Evolutionary conservation across 2,329 filamentous ascomycete species (phyloP).

Genomic region (Nothophaeocryptopus gaeumannii): DNA sequence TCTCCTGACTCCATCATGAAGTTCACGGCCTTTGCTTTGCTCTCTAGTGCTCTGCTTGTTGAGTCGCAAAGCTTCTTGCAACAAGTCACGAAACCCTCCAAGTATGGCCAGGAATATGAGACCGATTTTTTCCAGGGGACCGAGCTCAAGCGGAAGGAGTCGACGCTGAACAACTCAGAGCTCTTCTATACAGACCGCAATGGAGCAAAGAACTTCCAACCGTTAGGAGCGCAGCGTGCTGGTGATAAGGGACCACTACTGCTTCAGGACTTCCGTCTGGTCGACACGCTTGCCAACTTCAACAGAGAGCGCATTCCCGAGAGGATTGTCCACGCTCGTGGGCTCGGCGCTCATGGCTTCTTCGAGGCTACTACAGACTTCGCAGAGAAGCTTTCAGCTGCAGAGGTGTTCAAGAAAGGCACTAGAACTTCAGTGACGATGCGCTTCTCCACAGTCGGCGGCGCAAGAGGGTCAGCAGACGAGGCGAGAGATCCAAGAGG

Average conservation of each 20-base stretch:
- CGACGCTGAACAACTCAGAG: slow-evolving; percentile 30
- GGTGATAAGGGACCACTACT: slow-evolving; percentile 59
- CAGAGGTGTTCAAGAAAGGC: slow-evolving; percentile 64
- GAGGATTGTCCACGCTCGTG: slow-evolving; percentile 63
- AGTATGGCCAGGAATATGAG: slow-evolving; percentile 16
- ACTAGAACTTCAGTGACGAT: slow-evolving; percentile 66
- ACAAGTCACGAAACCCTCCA: slow-evolving; percentile 13
- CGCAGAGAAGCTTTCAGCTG: slow-evolving; percentile 37
- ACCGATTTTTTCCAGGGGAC: slow-evolving; percentile 30
- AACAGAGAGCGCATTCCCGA: slow-evolving; percentile 71
- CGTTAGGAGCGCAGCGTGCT: slow-evolving; percentile 42
- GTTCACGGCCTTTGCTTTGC: slow-evolving; percentile 7
- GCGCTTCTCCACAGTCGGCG: slow-evolving; percentile 76
- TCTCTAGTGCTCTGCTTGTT: slow-evolving; percentile 13
- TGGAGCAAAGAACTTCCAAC: slow-evolving; percentile 30
- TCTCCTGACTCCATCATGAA: slow-evolving; percentile 11
- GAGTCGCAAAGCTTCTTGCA: slow-evolving; percentile 15
- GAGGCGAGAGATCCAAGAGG: slow-evolving; percentile 48
- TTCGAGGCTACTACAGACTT: slow-evolving; percentile 55
- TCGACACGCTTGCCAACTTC: slow-evolving; percentile 63
- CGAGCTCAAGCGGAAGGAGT: slow-evolving; percentile 26
- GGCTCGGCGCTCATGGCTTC: slow-evolving; percentile 54
- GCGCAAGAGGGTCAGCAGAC: slow-evolving; percentile 71
- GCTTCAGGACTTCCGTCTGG: slow-evolving; percentile 64
- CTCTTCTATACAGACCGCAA: slow-evolving; percentile 31